These are phyloP conservation scores for Magnusiomyces paraingens DNA, from an alignment of 1,139 yeast genomes.

Conservation along the genomic window DNA sequence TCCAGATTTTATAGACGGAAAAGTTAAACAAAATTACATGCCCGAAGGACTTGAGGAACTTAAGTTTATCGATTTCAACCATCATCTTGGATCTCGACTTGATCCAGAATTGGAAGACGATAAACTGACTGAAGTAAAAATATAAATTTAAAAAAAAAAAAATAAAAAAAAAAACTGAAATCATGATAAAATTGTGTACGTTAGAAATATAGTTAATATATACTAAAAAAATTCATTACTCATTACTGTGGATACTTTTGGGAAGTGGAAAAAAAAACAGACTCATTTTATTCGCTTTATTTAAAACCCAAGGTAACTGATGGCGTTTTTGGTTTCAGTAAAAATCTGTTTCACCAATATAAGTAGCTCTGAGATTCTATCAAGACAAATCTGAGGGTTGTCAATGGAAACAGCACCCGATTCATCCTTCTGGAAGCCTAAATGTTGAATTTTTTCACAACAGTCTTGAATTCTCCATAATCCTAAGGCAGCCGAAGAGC, in stretches of 20 bases:
- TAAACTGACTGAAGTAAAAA: background rate
- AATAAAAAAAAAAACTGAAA: too few relatives aligned
- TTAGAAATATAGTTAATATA: too few relatives aligned
- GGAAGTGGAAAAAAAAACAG: too few relatives aligned
- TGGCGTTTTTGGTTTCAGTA: too few relatives aligned
- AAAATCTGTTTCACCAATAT: background rate
- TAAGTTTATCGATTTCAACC: constrained; percentile 25
- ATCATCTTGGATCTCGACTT: background rate
- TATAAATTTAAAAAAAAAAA: constrained; percentile 17
- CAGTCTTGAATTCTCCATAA: constrained; percentile 71
- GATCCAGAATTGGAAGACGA: background rate
- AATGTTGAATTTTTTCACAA: constrained; percentile 90
- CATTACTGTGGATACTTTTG: too few relatives aligned
- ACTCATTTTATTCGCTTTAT: too few relatives aligned
- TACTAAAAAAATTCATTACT: too few relatives aligned
- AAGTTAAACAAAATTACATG: constrained; percentile 53
- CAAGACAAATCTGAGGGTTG: constrained; percentile 26
- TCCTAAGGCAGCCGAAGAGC: constrained; percentile 93
- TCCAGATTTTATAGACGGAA: constrained; percentile 69
- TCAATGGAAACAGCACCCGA: constrained; percentile 30
- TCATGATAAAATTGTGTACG: too few relatives aligned
- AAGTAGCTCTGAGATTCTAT: constrained; percentile 20
- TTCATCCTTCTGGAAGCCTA: constrained; percentile 52
- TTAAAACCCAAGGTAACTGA: too few relatives aligned
- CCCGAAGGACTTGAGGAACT: constrained; percentile 30